Base-by-base conservation (phyloP, 2,329 filamentous ascomycete genomes). In the Dothideomycetes sp. region DNA sequence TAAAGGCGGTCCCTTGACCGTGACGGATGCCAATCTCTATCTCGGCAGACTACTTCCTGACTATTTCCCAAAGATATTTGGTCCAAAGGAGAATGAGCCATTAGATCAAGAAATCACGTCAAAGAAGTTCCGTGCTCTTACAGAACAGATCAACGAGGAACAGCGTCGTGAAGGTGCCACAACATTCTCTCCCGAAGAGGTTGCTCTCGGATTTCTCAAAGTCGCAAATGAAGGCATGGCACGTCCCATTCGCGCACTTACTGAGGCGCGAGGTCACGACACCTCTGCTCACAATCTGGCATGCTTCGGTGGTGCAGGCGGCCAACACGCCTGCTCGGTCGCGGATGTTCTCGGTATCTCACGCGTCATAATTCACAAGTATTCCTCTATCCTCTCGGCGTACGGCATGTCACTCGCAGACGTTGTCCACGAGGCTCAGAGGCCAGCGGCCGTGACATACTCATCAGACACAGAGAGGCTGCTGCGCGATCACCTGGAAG, bases 401-500 rank as follows among this genome's bases (percentile, higher is more conserved):
- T 69, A 69, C 19, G 65, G 65, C 0, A 66, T 69, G 50, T 61
- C 65, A 0, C 49, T 68, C 3, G 66, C 66, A 3, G 63, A 69
- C 18, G 58, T 69, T 0, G 65, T 68, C 2, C 58, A 63, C 4
- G 64, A 68, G 45, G 47, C 50, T 1, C 56, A 57, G 36, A 56
- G 58, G n/a, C 65, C 63, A 8, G 55, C 55, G 0, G 53, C 58
- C 4, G 52, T 59, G 0, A 53, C 49, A 3, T 49, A 44, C 34
- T 48, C 47, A 3, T 19, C 48, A 16, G 34, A 47, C 15, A 38
- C 36, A 9, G 33, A 87, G 1, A 79, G 85, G 42, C 81, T 86
- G 58, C 71, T 75, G 15, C 82, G 87, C 50, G 77, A 81, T 5
- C 30, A 77, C 40, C 66, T 89, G 30, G 81, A 78, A 57, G 66